Conservation (phyloP, 1,284 basidiomycete species). For the Pseudozyma sp. region DNA sequence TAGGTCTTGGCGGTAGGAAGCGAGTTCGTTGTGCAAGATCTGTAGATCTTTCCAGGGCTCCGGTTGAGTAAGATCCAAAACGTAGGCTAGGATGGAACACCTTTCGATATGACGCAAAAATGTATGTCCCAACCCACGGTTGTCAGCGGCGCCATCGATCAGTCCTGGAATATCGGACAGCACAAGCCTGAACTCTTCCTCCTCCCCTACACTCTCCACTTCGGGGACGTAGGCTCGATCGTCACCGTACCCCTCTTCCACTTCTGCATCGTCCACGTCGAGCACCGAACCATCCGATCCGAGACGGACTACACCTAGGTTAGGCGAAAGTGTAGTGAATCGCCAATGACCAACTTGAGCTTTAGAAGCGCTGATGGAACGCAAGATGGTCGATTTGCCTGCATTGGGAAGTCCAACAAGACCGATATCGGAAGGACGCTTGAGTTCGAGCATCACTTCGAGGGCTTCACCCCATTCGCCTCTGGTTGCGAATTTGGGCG, state of each 20-base stretch:
- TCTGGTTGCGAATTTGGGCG: slow-evolving; percentile 70
- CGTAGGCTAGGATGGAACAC: slow-evolving; percentile 87
- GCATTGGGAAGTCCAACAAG: slow-evolving; percentile 97
- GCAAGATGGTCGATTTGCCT: slow-evolving; percentile 80
- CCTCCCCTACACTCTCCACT: slow-evolving; percentile 68
- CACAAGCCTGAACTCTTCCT: slow-evolving; percentile 82
- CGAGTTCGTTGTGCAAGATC: slow-evolving; percentile 82
- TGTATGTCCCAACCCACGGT: slow-evolving; percentile 91
- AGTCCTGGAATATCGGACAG: slow-evolving; percentile 98
- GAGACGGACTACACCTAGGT: slow-evolving; percentile 89
- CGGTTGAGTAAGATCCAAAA: slow-evolving; percentile 82
- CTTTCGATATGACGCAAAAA: slow-evolving; percentile 94
- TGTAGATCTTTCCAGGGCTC: slow-evolving; percentile 77
- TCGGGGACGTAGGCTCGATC: neutral
- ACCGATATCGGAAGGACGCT: slow-evolving; percentile 91
- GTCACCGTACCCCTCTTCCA: slow-evolving; percentile 36
- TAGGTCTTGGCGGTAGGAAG: slow-evolving; percentile 83
- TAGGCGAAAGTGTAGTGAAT: slow-evolving; percentile 94
- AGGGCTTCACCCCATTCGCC: slow-evolving; percentile 85
- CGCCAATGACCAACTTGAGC: slow-evolving; percentile 91
- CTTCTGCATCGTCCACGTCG: slow-evolving; percentile 37
- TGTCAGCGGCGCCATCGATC: slow-evolving; percentile 83
- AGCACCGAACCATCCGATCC: slow-evolving; percentile 74
- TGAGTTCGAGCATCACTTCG: slow-evolving; percentile 90
- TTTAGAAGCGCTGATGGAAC: slow-evolving; percentile 83